Evolutionary conservation across 2,329 filamentous ascomycete genomes (phyloP).

Genomic region (Aspergillus terreus): DNA sequence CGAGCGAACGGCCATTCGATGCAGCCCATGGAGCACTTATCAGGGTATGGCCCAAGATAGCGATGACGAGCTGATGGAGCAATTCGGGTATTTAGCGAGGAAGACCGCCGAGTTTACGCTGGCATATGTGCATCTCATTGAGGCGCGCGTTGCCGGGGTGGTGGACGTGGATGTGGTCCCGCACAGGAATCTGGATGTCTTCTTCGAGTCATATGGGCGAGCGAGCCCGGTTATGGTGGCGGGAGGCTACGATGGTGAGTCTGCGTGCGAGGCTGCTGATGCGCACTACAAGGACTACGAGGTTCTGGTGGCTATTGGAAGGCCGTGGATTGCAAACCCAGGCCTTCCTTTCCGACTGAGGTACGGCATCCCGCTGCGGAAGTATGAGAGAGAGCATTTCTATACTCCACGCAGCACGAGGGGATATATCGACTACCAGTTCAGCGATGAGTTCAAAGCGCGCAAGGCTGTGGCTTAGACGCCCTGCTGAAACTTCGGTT

Average conservation of each 20-base stretch:
- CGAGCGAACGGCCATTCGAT: constrained; percentile 37
- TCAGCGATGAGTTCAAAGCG: constrained; percentile 11
- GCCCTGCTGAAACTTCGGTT: too few species aligned
- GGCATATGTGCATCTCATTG: constrained; percentile 12
- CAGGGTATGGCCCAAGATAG: constrained; percentile 53
- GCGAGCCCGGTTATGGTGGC: constrained; percentile 8
- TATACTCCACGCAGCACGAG: constrained; percentile 26
- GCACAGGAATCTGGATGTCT: constrained; percentile 4
- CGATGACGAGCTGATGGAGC: constrained; percentile 55
- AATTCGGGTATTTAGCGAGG: constrained; percentile 44
- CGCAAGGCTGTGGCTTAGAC: background rate
- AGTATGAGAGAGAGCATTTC: constrained; percentile 37
- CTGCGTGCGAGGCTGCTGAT: constrained; percentile 1
- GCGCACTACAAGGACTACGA: constrained; percentile 12
- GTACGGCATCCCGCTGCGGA: constrained; percentile 28
- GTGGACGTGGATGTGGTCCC: too few species aligned
- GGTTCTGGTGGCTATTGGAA: constrained; percentile 33
- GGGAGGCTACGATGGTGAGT: constrained; percentile 5
- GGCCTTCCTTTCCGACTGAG: constrained; percentile 37
- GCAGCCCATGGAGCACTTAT: constrained; percentile 35
- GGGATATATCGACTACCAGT: constrained; percentile 33
- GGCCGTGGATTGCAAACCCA: constrained; percentile 40
- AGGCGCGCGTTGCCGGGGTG: constrained; percentile 5
- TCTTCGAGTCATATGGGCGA: constrained; percentile 4
- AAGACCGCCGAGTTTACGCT: background rate